phyloP scores from a whole-genome alignment of 164 flowering plant genomes.

The Magnolia changhungtana region DNA sequence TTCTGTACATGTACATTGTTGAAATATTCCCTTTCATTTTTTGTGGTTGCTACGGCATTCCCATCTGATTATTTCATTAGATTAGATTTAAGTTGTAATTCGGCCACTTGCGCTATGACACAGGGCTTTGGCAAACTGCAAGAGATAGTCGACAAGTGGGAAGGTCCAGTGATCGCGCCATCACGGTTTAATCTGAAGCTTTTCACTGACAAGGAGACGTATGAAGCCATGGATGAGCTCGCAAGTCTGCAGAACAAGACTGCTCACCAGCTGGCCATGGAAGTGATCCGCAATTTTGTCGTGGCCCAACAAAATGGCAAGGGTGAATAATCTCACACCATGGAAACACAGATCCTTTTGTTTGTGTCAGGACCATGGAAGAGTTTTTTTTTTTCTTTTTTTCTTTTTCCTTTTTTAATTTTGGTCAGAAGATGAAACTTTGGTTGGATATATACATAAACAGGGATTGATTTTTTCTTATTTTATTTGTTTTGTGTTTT shows the following conservation, averaged over 20 bases:
- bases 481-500: no score
- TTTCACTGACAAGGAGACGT: constrained; percentile 28
- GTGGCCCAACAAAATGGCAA: constrained; percentile 76
- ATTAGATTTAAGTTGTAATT: neutral
- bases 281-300: constrained; percentile 71
- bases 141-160: constrained; percentile 77
- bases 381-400: no score
- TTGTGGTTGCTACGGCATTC: neutral
- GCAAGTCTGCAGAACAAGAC: constrained; percentile 63
- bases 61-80: no score
- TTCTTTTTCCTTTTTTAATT: no score
- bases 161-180: constrained; percentile 40
- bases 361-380: no score
- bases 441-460: no score
- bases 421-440: no score
- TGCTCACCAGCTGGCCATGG: constrained; percentile 81
- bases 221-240: constrained; percentile 28
- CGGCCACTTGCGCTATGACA: neutral
- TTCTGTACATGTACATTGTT: neutral
- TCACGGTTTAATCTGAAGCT: constrained; percentile 57
- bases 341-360: no score
- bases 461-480: no score
- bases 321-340: constrained; percentile 26
- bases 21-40: neutral
- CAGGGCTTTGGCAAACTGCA: constrained; percentile 89